Percentiles rank a stretch among this genome's conserved stretches.
Conservation (phyloP, 805 yeast genomes). For the Yarrowia divulgata region DNA sequence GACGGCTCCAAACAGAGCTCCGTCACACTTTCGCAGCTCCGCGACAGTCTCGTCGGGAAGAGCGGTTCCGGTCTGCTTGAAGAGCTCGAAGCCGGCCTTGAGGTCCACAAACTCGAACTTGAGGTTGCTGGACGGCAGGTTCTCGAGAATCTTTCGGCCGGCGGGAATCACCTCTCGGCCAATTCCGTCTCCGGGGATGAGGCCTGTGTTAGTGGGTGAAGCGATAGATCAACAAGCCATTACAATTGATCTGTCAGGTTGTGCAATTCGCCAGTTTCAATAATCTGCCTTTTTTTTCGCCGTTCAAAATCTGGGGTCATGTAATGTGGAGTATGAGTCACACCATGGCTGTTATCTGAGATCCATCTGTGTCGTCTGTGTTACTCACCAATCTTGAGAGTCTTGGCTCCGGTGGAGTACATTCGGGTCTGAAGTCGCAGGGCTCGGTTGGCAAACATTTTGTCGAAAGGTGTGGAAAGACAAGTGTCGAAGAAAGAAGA, state of each 20-base stretch:
- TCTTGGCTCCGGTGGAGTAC: slow-evolving; percentile 43
- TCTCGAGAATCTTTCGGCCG: slow-evolving; percentile 85
- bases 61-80: slow-evolving; percentile 94
- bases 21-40: slow-evolving; percentile 82
- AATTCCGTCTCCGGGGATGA: slow-evolving; percentile 98
- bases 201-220: slow-evolving; percentile 51
- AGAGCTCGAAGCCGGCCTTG: slow-evolving; percentile 93
- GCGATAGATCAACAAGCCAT: not conserved
- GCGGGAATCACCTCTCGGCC: slow-evolving; percentile 97
- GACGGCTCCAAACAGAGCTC: slow-evolving; percentile 98
- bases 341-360: too few relatives aligned
- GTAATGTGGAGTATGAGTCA: not conserved
- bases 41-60: slow-evolving; percentile 92
- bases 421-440: slow-evolving; percentile 40
- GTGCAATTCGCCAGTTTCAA: too few relatives aligned
- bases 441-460: slow-evolving; percentile 39
- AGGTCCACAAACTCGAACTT: slow-evolving; percentile 85
- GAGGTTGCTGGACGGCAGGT: slow-evolving; percentile 70
- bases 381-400: slow-evolving; percentile 43
- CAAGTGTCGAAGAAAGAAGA: slow-evolving; percentile 4
- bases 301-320: too few relatives aligned
- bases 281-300: too few relatives aligned
- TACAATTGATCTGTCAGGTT: too few relatives aligned
- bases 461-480: not conserved
- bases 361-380: too few relatives aligned